phyloP scores from a whole-genome alignment of 257 asterid genomes.

The Gynochthodes officinalis region DNA sequence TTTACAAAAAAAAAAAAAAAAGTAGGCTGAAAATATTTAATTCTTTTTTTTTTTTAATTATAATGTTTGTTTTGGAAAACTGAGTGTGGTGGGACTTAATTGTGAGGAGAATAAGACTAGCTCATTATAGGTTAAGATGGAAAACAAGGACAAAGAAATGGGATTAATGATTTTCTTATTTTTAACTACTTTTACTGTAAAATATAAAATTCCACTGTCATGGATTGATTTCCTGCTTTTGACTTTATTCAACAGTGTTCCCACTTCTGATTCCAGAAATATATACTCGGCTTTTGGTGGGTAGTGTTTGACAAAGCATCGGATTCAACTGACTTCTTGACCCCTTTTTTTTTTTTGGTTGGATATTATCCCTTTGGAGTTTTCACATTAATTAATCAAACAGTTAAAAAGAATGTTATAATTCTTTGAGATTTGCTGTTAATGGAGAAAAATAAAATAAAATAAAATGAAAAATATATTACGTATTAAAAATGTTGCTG shows the following conservation, averaged over 20 bases:
- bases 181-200: neutral
- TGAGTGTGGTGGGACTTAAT: neutral
- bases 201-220: neutral
- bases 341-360: too few species aligned
- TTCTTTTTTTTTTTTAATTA: too few species aligned
- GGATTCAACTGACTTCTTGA: neutral
- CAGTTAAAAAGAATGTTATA: too few species aligned
- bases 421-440: too few species aligned
- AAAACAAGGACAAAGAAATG: neutral
- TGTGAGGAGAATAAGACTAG: neutral
- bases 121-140: conserved; percentile 1
- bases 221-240: conserved; percentile 1
- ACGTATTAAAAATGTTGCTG: too few species aligned
- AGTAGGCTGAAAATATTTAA: too few species aligned
- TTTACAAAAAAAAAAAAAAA: too few species aligned
- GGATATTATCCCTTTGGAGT: too few species aligned
- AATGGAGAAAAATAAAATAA: too few species aligned
- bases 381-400: too few species aligned
- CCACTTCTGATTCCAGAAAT: neutral
- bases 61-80: neutral
- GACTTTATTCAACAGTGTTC: neutral
- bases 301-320: conserved; percentile 5
- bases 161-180: neutral
- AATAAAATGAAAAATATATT: too few species aligned
- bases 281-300: neutral